Percentiles rank a stretch among this genome's conserved stretches.
These are phyloP conservation scores for Orbilia brochopaga DNA, from an alignment of 2,329 filamentous ascomycete genomes.

Conservation along the genomic window DNA sequence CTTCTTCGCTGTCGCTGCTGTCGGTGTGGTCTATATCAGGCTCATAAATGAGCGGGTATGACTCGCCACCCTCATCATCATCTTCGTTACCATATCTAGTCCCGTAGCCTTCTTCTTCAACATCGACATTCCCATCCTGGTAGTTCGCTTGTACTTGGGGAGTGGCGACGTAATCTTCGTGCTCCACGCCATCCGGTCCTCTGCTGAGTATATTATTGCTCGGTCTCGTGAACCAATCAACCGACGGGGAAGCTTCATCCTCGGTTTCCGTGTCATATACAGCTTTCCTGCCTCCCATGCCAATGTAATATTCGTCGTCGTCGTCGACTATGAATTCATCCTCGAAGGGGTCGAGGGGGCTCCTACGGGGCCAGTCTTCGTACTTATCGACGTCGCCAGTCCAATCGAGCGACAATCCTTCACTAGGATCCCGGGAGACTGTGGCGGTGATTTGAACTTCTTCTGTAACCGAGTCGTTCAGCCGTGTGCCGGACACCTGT, in stretches of 20 bases:
- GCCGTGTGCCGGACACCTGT: no score
- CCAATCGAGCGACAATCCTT: no score
- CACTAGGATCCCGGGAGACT: no score
- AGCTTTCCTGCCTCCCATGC: no score
- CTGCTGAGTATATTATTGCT: not conserved
- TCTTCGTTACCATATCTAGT: not conserved
- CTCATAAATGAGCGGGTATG: not conserved
- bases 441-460: no score
- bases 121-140: not conserved
- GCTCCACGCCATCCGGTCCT: not conserved
- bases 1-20: not conserved
- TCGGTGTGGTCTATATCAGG: not conserved
- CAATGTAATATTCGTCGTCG: not conserved
- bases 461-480: no score
- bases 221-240: no score
- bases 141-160: not conserved
- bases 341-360: no score
- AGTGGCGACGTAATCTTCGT: not conserved
- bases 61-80: not conserved
- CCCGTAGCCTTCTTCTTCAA: not conserved
- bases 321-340: not conserved
- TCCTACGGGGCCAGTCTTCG: no score
- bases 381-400: no score
- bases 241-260: not conserved
- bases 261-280: not conserved